These are phyloP conservation scores for Puccinia polysora DNA, from an alignment of 1,284 basidiomycete species.

Conservation along the genomic window DNA sequence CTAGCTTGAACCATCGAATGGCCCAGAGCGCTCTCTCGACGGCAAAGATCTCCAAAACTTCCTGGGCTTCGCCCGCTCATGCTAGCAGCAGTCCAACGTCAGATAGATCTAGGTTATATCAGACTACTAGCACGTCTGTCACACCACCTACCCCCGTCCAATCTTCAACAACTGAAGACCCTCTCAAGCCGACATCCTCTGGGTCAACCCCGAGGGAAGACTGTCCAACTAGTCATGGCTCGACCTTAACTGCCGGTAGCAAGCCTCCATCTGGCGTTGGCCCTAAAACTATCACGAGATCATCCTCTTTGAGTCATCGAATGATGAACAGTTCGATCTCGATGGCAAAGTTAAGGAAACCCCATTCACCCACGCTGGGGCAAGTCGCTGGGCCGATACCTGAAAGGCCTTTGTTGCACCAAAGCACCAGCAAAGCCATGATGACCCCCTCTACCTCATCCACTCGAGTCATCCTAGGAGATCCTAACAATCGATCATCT, in stretches of 20 bases:
- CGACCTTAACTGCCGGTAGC: no score
- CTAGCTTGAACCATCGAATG: not conserved
- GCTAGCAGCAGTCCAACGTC: not conserved
- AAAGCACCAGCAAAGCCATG: constrained; percentile 9
- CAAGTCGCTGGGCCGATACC: not conserved
- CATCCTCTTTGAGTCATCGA: constrained; percentile 7
- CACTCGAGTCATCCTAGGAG: not conserved
- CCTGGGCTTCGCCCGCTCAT: no score
- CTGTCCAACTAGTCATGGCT: no score
- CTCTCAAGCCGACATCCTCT: no score
- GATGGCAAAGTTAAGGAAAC: not conserved
- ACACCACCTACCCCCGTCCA: no score
- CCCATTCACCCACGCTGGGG: not conserved
- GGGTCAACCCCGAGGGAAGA: no score
- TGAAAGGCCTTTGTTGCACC: not conserved
- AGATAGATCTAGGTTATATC: not conserved
- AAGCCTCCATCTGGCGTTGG: no score
- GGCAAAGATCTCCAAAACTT: not conserved
- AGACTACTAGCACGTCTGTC: no score
- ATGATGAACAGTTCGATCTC: not conserved
- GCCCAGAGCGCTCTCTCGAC: not conserved
- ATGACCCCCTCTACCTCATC: not conserved
- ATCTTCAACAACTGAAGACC: no score
- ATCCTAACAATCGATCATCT: not conserved
- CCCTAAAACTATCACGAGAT: no score